These are phyloP conservation scores for Starmera quercuum DNA, from an alignment of 805 yeast genomes.

Conservation along the genomic window DNA sequence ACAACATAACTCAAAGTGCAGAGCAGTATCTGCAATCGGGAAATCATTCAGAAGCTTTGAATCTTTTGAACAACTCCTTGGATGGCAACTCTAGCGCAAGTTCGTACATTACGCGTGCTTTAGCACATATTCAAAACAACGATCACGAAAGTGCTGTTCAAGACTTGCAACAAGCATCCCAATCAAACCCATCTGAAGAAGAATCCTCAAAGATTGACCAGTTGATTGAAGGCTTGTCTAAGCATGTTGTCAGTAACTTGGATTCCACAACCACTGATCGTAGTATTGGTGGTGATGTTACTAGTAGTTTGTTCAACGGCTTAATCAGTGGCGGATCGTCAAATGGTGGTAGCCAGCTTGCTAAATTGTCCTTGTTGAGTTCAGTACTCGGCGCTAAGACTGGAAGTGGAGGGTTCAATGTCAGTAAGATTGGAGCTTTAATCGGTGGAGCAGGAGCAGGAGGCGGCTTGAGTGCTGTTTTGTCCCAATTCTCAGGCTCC, in stretches of 20 bases:
- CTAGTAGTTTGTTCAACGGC: constrained; percentile 13
- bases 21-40: no score
- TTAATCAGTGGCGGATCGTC: constrained; percentile 12
- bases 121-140: constrained; percentile 10
- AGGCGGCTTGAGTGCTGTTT: constrained; percentile 2
- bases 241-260: constrained; percentile 15
- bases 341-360: constrained; percentile 9
- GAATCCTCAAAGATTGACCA: constrained; percentile 13
- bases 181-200: constrained; percentile 11
- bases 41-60: no score
- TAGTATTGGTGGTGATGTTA: constrained; percentile 14
- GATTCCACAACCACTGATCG: constrained; percentile 11
- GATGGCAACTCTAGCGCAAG: no score
- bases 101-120: no score
- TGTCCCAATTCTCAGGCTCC: constrained; percentile 2
- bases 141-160: constrained; percentile 15
- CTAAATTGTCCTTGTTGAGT: constrained; percentile 10
- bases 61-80: no score
- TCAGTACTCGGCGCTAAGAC: constrained; percentile 6
- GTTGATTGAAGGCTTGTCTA: constrained; percentile 12
- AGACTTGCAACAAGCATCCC: constrained; percentile 15
- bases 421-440: neutral
- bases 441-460: constrained; percentile 5
- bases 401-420: constrained; percentile 2
- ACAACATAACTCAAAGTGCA: no score